Conservation (phyloP, 345 rosid species). For the Rubroshorea leprosula region DNA sequence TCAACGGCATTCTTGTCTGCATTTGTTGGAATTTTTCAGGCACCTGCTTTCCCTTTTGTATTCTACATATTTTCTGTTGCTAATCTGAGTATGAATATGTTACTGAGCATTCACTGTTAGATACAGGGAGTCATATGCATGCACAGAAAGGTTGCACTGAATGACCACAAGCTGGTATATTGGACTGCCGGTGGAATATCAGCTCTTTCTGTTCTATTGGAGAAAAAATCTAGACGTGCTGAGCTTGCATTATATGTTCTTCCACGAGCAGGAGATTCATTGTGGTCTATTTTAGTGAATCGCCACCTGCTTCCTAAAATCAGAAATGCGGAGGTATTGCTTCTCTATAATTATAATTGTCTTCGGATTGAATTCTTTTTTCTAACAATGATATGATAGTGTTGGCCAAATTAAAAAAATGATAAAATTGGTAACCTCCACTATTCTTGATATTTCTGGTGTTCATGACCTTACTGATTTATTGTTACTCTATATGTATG, state of each 20-base stretch:
- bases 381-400: slow-evolving; percentile 1
- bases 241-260: slow-evolving; percentile 97
- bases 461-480: no score
- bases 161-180: slow-evolving; percentile 93
- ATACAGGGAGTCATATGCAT: slow-evolving; percentile 73
- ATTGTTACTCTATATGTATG: no score
- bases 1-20: slow-evolving; percentile 95
- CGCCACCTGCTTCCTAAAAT: slow-evolving; percentile 81
- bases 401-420: not conserved
- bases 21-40: slow-evolving; percentile 99
- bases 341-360: not conserved
- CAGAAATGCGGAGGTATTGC: slow-evolving; percentile 85
- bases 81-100: slow-evolving; percentile 10
- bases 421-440: no score
- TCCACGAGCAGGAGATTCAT: slow-evolving; percentile 95
- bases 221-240: slow-evolving; percentile 89
- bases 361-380: not conserved
- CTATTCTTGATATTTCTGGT: no score
- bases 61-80: not conserved
- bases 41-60: slow-evolving; percentile 22
- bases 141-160: slow-evolving; percentile 76
- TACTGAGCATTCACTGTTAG: slow-evolving; percentile 18
- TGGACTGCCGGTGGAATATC: slow-evolving; percentile 89
- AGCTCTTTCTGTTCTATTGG: slow-evolving; percentile 87
- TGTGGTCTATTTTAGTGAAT: slow-evolving; percentile 86